Evolutionary conservation across 768 basidiomycete species (phyloP), one percentile per base, ranked within the genome.

Genomic region (Mycena polygramma): DNA sequence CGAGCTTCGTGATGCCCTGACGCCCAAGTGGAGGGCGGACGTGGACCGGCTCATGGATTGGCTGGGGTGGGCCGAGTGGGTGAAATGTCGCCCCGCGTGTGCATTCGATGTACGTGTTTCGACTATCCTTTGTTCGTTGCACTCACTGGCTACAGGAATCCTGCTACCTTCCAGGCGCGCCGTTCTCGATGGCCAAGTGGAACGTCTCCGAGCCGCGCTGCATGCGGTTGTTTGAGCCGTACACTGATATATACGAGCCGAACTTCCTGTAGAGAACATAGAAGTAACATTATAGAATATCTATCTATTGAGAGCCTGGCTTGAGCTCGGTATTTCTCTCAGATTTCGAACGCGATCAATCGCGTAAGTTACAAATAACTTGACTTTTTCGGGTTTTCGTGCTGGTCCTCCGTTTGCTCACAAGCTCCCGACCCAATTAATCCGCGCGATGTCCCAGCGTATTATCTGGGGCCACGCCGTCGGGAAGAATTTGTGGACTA

Each of bases 21-120:
- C 78, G n/a, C 24, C 26, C 15, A 41, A 59, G 7, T 89, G 88
- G 88, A 74, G 62, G 10, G 53, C 45, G 24, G 79, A 82, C 11
- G 55, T 86, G 26, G 68, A 78, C 9, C 68, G 57, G 3, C 72
- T 89, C 24, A 86, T 88, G 82, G 53, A 45, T 0, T 89, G 88
- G 88, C 76, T 89, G 0, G 88, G 85, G 68, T 90, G 88, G 88
- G 82, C 77, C 46, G 75, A 81, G 9, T 89, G 88, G 88, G 72
- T 83, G 2, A 85, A 78, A 52, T 89, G 88, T 59, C 76, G 74
- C 4, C 87, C 88, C 35, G 80, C 75, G 0, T 90, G 89, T 77
- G 74, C 73, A 11, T 76, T 77, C 37, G 83, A 88, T 79, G 88
- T 88, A 57, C 2, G 83, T 78, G 46, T 8, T 39, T 52, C 52